Percentiles rank a stretch among this genome's conserved stretches.
Evolutionary conservation across 306 rosid species (phyloP).

Genomic region (Quercus berberidifolia): DNA sequence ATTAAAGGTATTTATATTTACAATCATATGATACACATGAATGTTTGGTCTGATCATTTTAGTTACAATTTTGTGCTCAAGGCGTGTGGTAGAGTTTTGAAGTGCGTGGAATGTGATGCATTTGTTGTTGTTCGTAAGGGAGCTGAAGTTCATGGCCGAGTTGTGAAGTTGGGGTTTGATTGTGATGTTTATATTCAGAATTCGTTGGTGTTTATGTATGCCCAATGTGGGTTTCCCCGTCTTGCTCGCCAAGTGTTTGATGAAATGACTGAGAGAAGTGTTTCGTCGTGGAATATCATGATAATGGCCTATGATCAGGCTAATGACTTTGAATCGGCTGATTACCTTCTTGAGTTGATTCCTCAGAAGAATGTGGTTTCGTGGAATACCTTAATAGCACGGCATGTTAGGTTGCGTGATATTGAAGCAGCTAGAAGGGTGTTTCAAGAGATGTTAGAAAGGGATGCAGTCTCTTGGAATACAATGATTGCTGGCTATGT

Average conservation of each 20-base stretch:
- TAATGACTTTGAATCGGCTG: constrained; percentile 39
- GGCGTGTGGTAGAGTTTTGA: constrained; percentile 56
- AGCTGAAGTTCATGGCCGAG: constrained; percentile 48
- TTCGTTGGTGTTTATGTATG: constrained; percentile 50
- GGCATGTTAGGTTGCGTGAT: constrained; percentile 34
- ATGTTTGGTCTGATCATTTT: constrained; percentile 35
- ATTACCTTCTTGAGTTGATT: constrained; percentile 44
- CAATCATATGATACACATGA: constrained; percentile 33
- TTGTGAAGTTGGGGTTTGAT: constrained; percentile 48
- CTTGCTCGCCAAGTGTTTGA: constrained; percentile 50
- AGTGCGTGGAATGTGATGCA: constrained; percentile 9
- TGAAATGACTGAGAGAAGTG: constrained; percentile 44
- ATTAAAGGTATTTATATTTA: constrained; percentile 40
- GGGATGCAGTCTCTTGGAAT: constrained; percentile 66
- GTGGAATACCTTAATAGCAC: constrained; percentile 54
- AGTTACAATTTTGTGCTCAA: constrained; percentile 58
- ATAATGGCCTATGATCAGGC: constrained; percentile 49
- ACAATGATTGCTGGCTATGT: constrained; percentile 56
- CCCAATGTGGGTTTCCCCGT: constrained; percentile 37
- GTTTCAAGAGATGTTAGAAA: constrained; percentile 49
- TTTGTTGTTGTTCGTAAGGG: constrained; percentile 46
- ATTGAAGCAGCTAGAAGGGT: constrained; percentile 51
- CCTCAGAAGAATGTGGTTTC: constrained; percentile 60
- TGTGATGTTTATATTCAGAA: constrained; percentile 36
- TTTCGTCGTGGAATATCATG: constrained; percentile 69